phyloP scores from a whole-genome alignment of 2,329 filamentous ascomycete species.

The Apiospora sp. region DNA sequence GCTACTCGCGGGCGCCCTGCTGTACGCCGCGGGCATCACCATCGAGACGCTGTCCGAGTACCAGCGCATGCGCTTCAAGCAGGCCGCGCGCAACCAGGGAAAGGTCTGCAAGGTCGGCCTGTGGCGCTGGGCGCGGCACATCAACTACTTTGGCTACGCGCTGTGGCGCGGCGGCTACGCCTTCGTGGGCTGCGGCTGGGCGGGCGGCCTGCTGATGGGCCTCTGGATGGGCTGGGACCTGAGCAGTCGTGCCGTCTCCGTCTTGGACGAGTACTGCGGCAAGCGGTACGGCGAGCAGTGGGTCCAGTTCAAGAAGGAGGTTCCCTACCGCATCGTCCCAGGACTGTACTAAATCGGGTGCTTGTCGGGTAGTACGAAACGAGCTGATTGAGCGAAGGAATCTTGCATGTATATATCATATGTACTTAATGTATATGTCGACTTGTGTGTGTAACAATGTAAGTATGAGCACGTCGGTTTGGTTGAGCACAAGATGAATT shows the following conservation, averaged over 20 bases:
- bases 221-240: conserved; percentile 44
- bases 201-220: conserved; percentile 42
- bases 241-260: conserved; percentile 39
- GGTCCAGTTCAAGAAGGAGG: conserved; percentile 47
- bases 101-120: conserved; percentile 48
- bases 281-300: conserved; percentile 49
- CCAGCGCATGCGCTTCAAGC: conserved; percentile 58
- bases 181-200: conserved; percentile 47
- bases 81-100: conserved; percentile 46
- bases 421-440: too few species aligned
- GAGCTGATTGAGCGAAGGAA: background rate
- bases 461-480: background rate
- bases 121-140: conserved; percentile 49
- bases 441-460: background rate
- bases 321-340: conserved; percentile 47
- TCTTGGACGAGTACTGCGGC: conserved; percentile 48
- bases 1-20: conserved; percentile 51
- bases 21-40: conserved; percentile 60
- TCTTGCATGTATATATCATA: background rate
- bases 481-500: background rate
- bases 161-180: conserved; percentile 42
- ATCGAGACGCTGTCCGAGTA: conserved; percentile 64
- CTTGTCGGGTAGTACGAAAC: background rate
- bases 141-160: conserved; percentile 50
- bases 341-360: conserved; percentile 43